Evolutionary conservation across 2,329 filamentous ascomycete species (phyloP).

Genomic region (Cercospora sp.): DNA sequence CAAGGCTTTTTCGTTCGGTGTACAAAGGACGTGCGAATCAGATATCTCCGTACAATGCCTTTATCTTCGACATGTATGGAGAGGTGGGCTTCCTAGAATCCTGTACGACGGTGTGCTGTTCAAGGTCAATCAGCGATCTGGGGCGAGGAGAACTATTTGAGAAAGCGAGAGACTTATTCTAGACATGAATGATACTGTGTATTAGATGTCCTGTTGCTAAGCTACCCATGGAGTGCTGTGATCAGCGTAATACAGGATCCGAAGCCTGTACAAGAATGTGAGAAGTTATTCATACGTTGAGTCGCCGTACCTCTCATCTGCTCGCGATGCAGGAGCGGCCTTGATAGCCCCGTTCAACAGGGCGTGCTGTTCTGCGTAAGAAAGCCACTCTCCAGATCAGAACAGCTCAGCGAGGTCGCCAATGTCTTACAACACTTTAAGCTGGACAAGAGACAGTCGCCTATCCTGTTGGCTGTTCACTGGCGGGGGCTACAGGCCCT

Average conservation of each 20-base stretch:
- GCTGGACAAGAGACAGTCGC: not conserved
- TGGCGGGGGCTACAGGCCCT: not conserved
- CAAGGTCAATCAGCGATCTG: not conserved
- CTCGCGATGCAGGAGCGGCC: too few species aligned
- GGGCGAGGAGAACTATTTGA: not conserved
- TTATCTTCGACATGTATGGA: not conserved
- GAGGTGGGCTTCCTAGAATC: not conserved
- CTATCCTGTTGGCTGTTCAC: not conserved
- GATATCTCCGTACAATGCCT: not conserved
- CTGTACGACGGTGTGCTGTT: not conserved
- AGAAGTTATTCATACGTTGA: not conserved
- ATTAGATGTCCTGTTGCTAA: not conserved
- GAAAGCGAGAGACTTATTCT: not conserved
- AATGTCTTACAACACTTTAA: not conserved
- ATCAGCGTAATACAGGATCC: not conserved
- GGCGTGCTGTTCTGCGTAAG: too few species aligned
- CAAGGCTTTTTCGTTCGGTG: not conserved
- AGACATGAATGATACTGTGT: not conserved
- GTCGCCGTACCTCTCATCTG: not conserved
- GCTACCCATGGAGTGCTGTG: not conserved
- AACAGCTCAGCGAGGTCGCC: not conserved
- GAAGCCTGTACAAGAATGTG: not conserved
- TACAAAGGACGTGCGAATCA: not conserved
- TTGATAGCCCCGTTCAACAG: too few species aligned
- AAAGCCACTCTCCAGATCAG: too few species aligned